Base-by-base conservation (phyloP, 441 rosid species). In the Adansonia gregorii region DNA sequence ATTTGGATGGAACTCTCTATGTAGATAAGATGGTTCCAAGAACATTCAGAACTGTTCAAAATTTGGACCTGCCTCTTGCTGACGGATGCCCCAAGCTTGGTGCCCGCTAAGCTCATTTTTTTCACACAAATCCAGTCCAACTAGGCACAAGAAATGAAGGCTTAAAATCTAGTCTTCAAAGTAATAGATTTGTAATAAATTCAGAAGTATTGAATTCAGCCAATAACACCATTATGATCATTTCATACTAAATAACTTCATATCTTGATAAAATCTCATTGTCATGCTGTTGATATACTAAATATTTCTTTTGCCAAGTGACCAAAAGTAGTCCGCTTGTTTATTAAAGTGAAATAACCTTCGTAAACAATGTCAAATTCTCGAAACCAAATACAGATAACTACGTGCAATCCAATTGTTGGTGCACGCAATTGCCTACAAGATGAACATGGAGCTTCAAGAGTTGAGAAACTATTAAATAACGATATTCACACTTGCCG, bases 11-110 rank as follows among this genome's bases (percentile, higher is more conserved):
- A 85, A 88, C 87, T 78, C 87, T 93, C 3, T 95, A 93, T 12
- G 98, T 93, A 55, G 99, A 95, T 82, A 92, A 91, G 89, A 93
- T 93, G 97, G 79, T 88, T 43, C 90, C 87, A 8, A 90, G 87
- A 82, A 94, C 99, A 7, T 94, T 94, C 83, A 89, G 98, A 85
- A 84, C 86, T 9, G 89, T 84, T 7, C 87, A 52, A 19, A 93
- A 93, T 74, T 83, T 93, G 81, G 92, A 87, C 72, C 82, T 93
- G 80, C 98, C 99, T 76, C 89, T 93, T 12, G 94, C 96, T 0
- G 92, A 92, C 0, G 96, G 93, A 10, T 92, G 96, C 83, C 96
- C 98, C 4, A 84, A 88, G 79, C 91, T 90, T 14, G 96, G 99
- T 2, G 82, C 78, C 39, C 85, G 66, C 59, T 86, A 85, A 84